phyloP scores from a whole-genome alignment of 768 basidiomycete species.

The Amanita brunnescens region DNA sequence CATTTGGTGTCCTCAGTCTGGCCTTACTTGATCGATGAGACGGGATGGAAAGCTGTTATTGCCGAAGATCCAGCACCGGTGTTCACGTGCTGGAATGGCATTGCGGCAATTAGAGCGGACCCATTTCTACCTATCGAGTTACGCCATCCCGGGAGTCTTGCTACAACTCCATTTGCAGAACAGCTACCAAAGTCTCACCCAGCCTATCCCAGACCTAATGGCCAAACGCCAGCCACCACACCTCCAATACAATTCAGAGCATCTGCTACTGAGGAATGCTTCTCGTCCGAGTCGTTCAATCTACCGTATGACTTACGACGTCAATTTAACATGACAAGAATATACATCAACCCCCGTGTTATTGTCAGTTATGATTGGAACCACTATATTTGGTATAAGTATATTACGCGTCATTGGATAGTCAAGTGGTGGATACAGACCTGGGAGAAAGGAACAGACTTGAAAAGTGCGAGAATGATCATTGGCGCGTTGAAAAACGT shows the following conservation, averaged over 20 bases:
- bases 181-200: conserved; percentile 1
- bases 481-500: neutral
- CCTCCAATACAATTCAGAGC: conserved; percentile 1
- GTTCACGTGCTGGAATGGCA: conserved; percentile 39
- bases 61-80: conserved; percentile 33
- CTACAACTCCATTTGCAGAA: neutral
- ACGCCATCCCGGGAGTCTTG: conserved; percentile 12
- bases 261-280: neutral
- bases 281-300: conserved; percentile 3
- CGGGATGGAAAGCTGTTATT: conserved; percentile 25
- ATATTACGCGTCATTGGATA: conserved; percentile 4
- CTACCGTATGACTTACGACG: conserved; percentile 1
- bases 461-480: neutral
- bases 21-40: conserved; percentile 35
- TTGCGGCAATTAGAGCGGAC: conserved; percentile 30
- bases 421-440: conserved; percentile 4
- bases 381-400: conserved; percentile 3
- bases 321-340: neutral
- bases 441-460: neutral
- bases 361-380: neutral
- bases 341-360: conserved; percentile 4
- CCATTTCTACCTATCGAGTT: conserved; percentile 30
- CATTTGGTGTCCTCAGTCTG: conserved; percentile 22
- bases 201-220: neutral
- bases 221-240: neutral